Base-by-base conservation (phyloP, 164 flowering plant species). In the Vitis riparia region DNA sequence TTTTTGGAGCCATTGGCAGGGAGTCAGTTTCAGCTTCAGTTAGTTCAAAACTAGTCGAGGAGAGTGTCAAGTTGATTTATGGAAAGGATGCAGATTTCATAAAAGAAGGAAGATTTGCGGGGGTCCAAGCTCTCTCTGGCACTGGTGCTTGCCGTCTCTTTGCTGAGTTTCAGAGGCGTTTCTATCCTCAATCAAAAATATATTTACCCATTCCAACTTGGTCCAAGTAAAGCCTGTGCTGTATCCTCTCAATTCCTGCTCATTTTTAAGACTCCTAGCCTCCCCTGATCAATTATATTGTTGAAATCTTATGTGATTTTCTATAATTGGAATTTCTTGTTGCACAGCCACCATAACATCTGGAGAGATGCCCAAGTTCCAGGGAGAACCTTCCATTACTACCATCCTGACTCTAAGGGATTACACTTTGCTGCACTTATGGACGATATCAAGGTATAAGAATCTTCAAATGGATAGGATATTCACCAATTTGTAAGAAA, bases 321-420 rank as follows among this genome's bases (percentile, higher is more conserved):
- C 8, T 3, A 10, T 15, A 1, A 30, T 66, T 32, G 8, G 30
- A 19, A 11, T 53, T 30, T 27, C 11, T 30, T 61, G 23, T 59
- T 52, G 19, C 62, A 27, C 17, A 81, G 84, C 71, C 84, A 81
- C 67, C 80, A 76, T 59, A 76, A 72, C 70, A 79, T 81, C 27
- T 81, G 84, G 84, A 78, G 80, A 72, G 84, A 81, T 72, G 84
- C 84, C 63, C 76, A 67, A 52, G 82, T 81, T 48, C 67, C 80
- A 7, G 15, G 12, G 66, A 79, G 77, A 69, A 79, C 69, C 52
- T 81, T 74, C 70, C 77, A 49, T 51, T 81, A 81, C 62, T 81
- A 81, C 62, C n/a, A 76, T 71, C 78, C 74, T 47, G 74, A 74
- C 17, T 62, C 78, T 6, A 79, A 76, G 68, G 82, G 80, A 4